These are phyloP conservation scores for Termitomyces sp. DNA, from an alignment of 1,284 basidiomycete species.

Conservation along the genomic window DNA sequence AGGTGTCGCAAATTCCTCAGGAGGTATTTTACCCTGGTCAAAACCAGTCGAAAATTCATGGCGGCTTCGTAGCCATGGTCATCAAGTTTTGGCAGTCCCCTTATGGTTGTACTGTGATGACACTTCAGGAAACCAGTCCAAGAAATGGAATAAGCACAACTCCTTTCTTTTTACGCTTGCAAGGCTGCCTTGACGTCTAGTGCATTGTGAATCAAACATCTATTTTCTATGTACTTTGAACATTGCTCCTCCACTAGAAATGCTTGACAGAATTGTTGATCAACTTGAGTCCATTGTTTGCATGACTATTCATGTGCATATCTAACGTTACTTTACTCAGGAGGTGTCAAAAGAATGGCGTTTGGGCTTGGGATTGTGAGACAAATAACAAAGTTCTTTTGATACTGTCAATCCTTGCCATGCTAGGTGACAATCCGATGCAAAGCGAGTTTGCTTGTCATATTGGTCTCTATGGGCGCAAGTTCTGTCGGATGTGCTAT, in stretches of 20 bases:
- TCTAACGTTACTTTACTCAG: too few relatives aligned
- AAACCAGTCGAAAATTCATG: conserved; percentile 11
- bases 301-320: too few relatives aligned
- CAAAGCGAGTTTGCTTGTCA: conserved; percentile 41
- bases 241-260: conserved; percentile 37
- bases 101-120: conserved; percentile 36
- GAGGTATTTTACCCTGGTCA: neutral
- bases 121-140: conserved; percentile 37
- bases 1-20: too few relatives aligned
- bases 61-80: conserved; percentile 5
- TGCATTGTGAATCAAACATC: conserved; percentile 31
- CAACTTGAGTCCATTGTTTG: conserved; percentile 30
- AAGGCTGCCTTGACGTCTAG: conserved; percentile 20
- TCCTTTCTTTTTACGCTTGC: conserved; percentile 24
- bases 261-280: conserved; percentile 33
- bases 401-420: conserved; percentile 29
- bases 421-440: conserved; percentile 43
- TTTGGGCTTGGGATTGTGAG: conserved; percentile 34
- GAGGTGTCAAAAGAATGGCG: conserved; percentile 20
- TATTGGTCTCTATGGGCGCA: conserved; percentile 33
- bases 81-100: conserved; percentile 16
- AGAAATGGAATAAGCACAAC: conserved; percentile 43
- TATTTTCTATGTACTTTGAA: too few relatives aligned
- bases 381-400: conserved; percentile 28
- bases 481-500: conserved; percentile 35